These are phyloP conservation scores for Pseudozyma hubeiensis DNA, from an alignment of 1,284 basidiomycete species.

Conservation along the genomic window DNA sequence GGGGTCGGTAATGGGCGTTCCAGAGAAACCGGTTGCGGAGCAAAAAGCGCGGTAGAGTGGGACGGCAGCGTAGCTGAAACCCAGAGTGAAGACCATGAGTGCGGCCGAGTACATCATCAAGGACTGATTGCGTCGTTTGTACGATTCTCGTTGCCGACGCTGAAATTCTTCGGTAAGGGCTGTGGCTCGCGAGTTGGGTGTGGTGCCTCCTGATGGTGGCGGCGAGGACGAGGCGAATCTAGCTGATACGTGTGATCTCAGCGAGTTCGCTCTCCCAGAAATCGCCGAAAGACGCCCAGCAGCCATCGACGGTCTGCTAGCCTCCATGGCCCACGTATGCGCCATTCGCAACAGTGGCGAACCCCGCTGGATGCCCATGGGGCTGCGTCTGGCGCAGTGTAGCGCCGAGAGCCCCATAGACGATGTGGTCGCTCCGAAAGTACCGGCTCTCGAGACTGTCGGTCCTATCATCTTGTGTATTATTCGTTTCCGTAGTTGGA, in stretches of 20 bases:
- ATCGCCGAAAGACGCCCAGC: not conserved
- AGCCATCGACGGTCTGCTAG: not conserved
- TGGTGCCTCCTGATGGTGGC: not conserved
- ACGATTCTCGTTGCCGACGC: conserved; percentile 39
- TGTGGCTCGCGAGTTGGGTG: conserved; percentile 12
- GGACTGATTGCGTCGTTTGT: conserved; percentile 73
- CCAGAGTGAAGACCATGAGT: conserved; percentile 82
- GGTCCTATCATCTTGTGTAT: conserved; percentile 10
- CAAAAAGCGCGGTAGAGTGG: conserved; percentile 98
- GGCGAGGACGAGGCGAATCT: conserved; percentile 16
- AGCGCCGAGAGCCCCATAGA: conserved; percentile 21
- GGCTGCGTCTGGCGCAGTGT: conserved; percentile 7
- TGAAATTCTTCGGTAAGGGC: conserved; percentile 38
- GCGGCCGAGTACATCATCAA: conserved; percentile 84
- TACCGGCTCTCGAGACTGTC: not conserved
- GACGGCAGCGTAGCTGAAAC: conserved; percentile 93
- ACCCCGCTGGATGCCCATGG: conserved; percentile 2
- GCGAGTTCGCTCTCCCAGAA: not conserved
- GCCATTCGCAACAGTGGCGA: conserved; percentile 40
- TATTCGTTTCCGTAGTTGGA: too few relatives aligned
- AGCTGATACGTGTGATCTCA: conserved; percentile 14
- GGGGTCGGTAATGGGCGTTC: conserved; percentile 82
- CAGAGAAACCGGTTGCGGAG: conserved; percentile 94
- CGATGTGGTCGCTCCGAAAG: conserved; percentile 5
- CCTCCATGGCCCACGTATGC: conserved; percentile 43